Evolutionary conservation across 345 rosid genomes (phyloP).

Genomic region (Trapa bicornis): DNA sequence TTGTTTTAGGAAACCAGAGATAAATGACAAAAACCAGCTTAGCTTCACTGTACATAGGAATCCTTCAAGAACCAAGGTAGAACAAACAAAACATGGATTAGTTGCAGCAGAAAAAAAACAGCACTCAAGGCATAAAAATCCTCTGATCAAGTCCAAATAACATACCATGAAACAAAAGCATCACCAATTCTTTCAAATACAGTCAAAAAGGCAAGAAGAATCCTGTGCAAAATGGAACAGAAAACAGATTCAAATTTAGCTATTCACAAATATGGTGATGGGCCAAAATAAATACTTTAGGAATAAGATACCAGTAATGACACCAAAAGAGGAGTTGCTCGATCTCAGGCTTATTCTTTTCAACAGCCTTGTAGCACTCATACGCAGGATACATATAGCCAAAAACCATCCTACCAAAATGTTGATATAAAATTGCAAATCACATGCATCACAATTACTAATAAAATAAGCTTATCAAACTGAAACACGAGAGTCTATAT

Average conservation of each 20-base stretch:
- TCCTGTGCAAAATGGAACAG: slow-evolving; percentile 28
- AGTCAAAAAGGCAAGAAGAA: slow-evolving; percentile 58
- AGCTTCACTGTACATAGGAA: slow-evolving; percentile 75
- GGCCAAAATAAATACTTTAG: not conserved
- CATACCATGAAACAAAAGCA: slow-evolving; percentile 58
- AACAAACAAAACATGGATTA: not conserved
- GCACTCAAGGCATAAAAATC: not conserved
- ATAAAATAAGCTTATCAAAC: not conserved
- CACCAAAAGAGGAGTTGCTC: slow-evolving; percentile 71
- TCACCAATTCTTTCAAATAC: slow-evolving; percentile 70
- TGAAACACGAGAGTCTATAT: not conserved
- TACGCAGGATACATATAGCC: slow-evolving; percentile 80
- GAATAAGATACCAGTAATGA: slow-evolving; percentile 53
- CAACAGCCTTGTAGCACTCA: slow-evolving; percentile 60
- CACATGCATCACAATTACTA: not conserved
- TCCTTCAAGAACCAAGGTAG: slow-evolving; percentile 33
- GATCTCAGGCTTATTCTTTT: slow-evolving; percentile 38
- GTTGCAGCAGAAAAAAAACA: not conserved
- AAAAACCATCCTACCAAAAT: slow-evolving; percentile 38
- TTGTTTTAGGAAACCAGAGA: slow-evolving; percentile 73
- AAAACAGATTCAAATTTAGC: not conserved
- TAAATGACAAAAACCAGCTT: slow-evolving; percentile 67
- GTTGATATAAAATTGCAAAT: not conserved
- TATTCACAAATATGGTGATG: not conserved
- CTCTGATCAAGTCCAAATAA: not conserved